Base-by-base conservation (phyloP, 441 rosid species). In the Pelargonium citronellum region DNA sequence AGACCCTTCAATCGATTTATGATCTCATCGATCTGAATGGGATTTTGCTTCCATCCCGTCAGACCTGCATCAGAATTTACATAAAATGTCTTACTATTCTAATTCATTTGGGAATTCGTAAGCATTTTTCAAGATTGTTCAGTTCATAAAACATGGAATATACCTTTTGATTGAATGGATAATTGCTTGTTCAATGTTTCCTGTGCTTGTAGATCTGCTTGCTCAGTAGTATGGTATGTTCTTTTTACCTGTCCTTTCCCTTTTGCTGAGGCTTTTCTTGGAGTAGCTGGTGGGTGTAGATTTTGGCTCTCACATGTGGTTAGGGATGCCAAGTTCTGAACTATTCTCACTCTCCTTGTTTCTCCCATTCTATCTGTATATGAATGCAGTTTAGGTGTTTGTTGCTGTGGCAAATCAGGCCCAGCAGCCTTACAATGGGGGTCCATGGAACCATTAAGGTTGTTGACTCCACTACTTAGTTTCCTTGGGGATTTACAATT, bases 161-260 rank as follows among this genome's bases (percentile, higher is more conserved):
- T 83, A 91, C 97, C 92, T 87, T 64, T 69, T 79, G 70, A 67
- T 74, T 73, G 80, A 60, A 67, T 77, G 69, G 82, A 60, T 53
- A 71, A 72, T 53, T 75, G 81, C 63, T 53, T 77, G 43, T 69
- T 67, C 41, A 24, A 46, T 63, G 71, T 51, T 66, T 71, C 73
- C 67, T 46, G 73, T 67, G 83, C 75, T 67, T 82, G 74, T 57
- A 64, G 78, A 79, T 51, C 68, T 69, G 67, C 74, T 75, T 79
- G 75, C 62, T 70, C 61, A 67, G 71, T 69, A 49, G 67, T 41
- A 62, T 74, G 74, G 64, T 34, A 69, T 63, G 51, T 60, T 72
- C 70, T 73, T 57, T 58, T 53, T 34, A 77, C 74, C 71, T 43
- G 73, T 61, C 78, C 70, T 57, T 75, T 76, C 73, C 58, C 78